Evolutionary conservation across 2,329 filamentous ascomycete genomes (phyloP).

Genomic region (Claviceps capensis): DNA sequence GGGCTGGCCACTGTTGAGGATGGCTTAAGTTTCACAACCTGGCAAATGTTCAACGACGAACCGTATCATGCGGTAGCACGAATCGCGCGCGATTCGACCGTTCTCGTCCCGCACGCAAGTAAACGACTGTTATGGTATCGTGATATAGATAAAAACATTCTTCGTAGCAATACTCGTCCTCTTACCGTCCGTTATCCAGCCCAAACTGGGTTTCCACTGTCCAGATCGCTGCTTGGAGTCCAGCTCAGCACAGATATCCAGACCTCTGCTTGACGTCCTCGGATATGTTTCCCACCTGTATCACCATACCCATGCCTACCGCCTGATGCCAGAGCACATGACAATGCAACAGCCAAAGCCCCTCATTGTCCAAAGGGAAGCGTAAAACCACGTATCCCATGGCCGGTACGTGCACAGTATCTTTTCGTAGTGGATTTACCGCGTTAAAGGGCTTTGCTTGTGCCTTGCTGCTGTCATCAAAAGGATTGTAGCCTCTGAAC

Average conservation of each 20-base stretch:
- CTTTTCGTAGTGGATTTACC: slow-evolving; percentile 18
- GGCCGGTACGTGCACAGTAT: slow-evolving; percentile 17
- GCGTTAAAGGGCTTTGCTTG: slow-evolving; percentile 3
- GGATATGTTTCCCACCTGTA: slow-evolving; percentile 6
- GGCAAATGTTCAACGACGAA: no score
- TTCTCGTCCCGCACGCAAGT: no score
- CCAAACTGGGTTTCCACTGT: no score
- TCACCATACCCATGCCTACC: slow-evolving; percentile 16
- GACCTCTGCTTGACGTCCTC: background rate
- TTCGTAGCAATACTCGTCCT: no score
- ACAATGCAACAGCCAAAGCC: slow-evolving; percentile 25
- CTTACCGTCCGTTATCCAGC: no score
- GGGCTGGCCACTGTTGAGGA: no score
- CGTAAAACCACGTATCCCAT: slow-evolving; percentile 22
- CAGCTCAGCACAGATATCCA: background rate
- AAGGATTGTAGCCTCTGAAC: slow-evolving; percentile 8
- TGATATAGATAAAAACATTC: no score
- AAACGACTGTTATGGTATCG: no score
- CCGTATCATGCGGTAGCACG: no score
- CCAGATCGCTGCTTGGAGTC: no score
- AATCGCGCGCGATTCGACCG: no score
- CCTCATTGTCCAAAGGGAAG: slow-evolving; percentile 21
- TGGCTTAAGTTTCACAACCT: no score
- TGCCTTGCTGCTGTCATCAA: slow-evolving; percentile 2
- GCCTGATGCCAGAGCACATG: slow-evolving; percentile 24